Evolutionary conservation across 371 early-diverging fungal genomes (phyloP).

Genomic region (Neoconidiobolus thromboides): DNA sequence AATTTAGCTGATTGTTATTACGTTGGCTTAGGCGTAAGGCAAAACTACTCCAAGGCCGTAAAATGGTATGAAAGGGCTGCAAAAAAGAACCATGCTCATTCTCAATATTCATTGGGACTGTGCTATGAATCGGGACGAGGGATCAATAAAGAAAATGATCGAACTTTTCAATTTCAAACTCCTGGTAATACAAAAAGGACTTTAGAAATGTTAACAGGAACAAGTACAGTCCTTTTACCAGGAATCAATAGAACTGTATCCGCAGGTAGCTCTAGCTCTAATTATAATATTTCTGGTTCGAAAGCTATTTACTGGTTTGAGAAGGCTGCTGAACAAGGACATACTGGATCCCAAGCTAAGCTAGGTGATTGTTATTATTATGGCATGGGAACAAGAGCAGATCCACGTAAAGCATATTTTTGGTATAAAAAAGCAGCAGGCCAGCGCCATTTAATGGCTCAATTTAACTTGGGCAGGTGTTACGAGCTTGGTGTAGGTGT

Average conservation of each 20-base stretch:
- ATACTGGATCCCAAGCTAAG: slow-evolving; percentile 54
- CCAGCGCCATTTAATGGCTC: slow-evolving; percentile 40
- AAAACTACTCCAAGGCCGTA: slow-evolving; percentile 36
- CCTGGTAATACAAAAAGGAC: no score
- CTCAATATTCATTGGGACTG: slow-evolving; percentile 61
- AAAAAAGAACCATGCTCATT: slow-evolving; percentile 32
- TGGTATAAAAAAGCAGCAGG: slow-evolving; percentile 57
- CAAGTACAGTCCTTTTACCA: slow-evolving; percentile 44
- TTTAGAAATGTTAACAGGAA: slow-evolving; percentile 27
- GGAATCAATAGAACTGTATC: slow-evolving; percentile 41
- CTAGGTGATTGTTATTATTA: slow-evolving; percentile 82
- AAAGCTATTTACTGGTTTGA: slow-evolving; percentile 49
- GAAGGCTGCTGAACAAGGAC: slow-evolving; percentile 42
- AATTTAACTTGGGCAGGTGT: slow-evolving; percentile 63
- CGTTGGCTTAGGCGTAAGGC: slow-evolving; percentile 50
- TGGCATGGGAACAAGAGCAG: slow-evolving; percentile 52
- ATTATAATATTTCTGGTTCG: slow-evolving; percentile 43
- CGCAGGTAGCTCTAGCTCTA: slow-evolving; percentile 52
- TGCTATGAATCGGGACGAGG: slow-evolving; percentile 67
- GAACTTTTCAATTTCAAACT: slow-evolving; percentile 30
- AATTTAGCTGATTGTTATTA: slow-evolving; percentile 63
- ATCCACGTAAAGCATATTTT: slow-evolving; percentile 42
- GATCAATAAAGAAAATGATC: slow-evolving; percentile 25
- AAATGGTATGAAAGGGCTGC: slow-evolving; percentile 44
- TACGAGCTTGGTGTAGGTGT: slow-evolving; percentile 62